Percentiles rank a stretch among this genome's conserved stretches.
These are phyloP conservation scores for Rhizodiscina lignyota DNA, from an alignment of 495 filamentous ascomycete species.

Conservation along the genomic window DNA sequence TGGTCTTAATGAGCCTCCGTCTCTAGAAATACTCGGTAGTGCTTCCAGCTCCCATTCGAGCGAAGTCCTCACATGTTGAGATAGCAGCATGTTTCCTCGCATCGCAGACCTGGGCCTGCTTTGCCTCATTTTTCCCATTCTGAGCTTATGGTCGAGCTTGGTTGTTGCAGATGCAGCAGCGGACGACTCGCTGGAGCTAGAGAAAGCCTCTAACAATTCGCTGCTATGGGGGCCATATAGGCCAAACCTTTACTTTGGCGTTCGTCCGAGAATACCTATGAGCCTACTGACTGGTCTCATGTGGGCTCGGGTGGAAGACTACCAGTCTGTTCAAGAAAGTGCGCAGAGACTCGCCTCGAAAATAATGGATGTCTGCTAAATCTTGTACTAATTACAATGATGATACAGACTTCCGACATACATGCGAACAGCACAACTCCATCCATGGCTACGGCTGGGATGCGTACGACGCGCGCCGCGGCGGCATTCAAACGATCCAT, in stretches of 20 bases:
- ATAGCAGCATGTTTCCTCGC: too few relatives aligned
- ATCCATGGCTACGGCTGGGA: constrained; percentile 98
- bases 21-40: too few relatives aligned
- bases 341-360: constrained; percentile 20
- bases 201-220: constrained; percentile 54
- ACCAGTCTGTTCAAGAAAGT: constrained; percentile 63
- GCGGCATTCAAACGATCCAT: constrained; percentile 77
- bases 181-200: constrained; percentile 19
- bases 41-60: too few relatives aligned
- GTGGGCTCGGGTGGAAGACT: constrained; percentile 82
- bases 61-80: too few relatives aligned
- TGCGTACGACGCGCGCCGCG: constrained; percentile 74
- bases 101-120: too few relatives aligned
- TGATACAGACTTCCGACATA: constrained; percentile 71
- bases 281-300: constrained; percentile 71
- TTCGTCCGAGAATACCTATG: constrained; percentile 73
- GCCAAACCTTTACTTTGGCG: constrained; percentile 90
- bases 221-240: constrained; percentile 94
- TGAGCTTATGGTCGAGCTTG: too few relatives aligned
- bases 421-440: constrained; percentile 87
- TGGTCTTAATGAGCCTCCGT: too few relatives aligned
- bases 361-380: too few relatives aligned
- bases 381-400: too few relatives aligned
- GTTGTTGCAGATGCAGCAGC: too few relatives aligned
- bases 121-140: too few relatives aligned